A percentile compares a stretch with the other conserved stretches of the same genome.
These are phyloP conservation scores for Vigna reflexopilosa DNA, from an alignment of 306 rosid genomes.

Conservation along the genomic window DNA sequence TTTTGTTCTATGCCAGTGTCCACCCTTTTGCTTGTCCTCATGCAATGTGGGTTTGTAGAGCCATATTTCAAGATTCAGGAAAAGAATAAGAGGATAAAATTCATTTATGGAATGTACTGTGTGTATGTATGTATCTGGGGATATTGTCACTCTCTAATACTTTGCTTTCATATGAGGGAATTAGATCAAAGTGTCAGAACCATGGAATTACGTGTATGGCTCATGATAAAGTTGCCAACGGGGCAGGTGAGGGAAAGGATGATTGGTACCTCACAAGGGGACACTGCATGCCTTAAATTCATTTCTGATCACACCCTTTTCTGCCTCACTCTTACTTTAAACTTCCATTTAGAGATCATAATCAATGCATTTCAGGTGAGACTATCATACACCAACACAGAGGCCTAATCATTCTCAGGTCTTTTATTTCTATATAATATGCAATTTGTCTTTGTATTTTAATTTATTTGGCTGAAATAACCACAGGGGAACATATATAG, in stretches of 20 bases:
- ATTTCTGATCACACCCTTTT: conserved; percentile 44
- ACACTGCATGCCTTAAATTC: conserved; percentile 59
- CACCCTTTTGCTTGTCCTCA: conserved; percentile 49
- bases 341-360: conserved; percentile 45
- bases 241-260: conserved; percentile 54
- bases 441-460: background rate
- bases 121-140: conserved; percentile 28
- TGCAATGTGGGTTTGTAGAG: conserved; percentile 18
- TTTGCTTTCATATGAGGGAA: conserved; percentile 30
- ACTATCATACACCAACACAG: conserved; percentile 35
- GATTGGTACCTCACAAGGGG: conserved; percentile 56
- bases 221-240: conserved; percentile 40
- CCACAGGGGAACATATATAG: background rate
- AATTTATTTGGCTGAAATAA: background rate
- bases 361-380: conserved; percentile 46
- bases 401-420: conserved; percentile 27
- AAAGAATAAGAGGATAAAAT: conserved; percentile 28
- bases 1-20: conserved; percentile 33
- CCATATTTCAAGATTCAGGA: background rate
- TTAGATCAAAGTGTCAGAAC: conserved; percentile 21
- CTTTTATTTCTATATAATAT: background rate
- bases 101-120: conserved; percentile 12
- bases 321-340: conserved; percentile 41
- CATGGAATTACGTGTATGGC: conserved; percentile 47
- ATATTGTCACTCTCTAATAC: conserved; percentile 41